Evolutionary conservation across 306 rosid species (phyloP).

Genomic region (Mimosa bimucronata): DNA sequence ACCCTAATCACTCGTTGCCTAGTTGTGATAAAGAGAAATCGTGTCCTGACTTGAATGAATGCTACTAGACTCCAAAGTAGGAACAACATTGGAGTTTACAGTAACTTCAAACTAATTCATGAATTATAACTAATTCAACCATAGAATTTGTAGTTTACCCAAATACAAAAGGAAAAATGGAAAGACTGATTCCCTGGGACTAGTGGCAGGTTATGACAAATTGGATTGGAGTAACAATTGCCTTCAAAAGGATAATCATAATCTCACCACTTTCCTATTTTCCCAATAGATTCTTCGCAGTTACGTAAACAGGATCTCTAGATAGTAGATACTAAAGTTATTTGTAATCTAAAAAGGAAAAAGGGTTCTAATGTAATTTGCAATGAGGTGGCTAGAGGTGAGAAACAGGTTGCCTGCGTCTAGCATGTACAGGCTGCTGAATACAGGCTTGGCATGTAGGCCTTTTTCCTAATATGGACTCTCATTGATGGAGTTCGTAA

Average conservation of each 20-base stretch:
- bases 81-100: neutral
- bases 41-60: neutral
- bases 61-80: neutral
- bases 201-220: neutral
- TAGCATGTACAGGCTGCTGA: no score
- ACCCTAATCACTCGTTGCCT: neutral
- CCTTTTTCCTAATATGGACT: no score
- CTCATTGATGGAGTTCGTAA: no score
- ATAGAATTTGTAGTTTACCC: neutral
- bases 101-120: no score
- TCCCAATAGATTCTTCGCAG: neutral
- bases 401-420: neutral
- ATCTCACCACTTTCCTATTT: neutral
- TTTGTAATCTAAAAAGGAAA: neutral
- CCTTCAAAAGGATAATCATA: slow-evolving; percentile 1
- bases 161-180: neutral
- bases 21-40: neutral
- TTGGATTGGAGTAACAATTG: neutral
- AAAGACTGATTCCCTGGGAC: neutral
- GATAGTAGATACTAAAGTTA: slow-evolving; percentile 2
- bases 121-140: no score
- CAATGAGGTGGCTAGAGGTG: neutral
- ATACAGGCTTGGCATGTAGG: no score
- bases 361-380: neutral
- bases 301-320: neutral